Evolutionary conservation across 2,329 filamentous ascomycete species (phyloP).

Genomic region (Aspergillus ruber): DNA sequence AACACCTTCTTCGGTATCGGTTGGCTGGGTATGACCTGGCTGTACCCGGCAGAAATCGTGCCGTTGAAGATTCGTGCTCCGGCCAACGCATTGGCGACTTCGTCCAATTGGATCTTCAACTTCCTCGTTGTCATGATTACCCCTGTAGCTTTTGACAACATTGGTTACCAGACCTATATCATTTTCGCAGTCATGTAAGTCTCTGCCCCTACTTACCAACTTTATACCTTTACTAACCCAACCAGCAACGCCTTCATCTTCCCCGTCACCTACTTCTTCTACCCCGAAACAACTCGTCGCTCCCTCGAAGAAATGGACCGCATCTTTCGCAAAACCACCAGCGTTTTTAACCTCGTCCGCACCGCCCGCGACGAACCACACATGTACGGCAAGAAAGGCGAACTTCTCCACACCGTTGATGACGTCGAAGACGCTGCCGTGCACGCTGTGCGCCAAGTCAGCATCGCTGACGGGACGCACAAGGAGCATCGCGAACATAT

Average conservation of each 20-base stretch:
- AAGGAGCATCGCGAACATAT: constrained; percentile 1
- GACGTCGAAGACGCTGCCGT: constrained; percentile 37
- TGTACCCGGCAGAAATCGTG: constrained; percentile 44
- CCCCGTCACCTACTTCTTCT: constrained; percentile 55
- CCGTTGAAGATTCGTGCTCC: constrained; percentile 54
- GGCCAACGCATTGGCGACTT: constrained; percentile 58
- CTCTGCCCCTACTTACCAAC: not conserved
- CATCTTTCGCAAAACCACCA: constrained; percentile 54
- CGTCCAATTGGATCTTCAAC: constrained; percentile 56
- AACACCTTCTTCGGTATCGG: constrained; percentile 62
- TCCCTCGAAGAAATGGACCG: constrained; percentile 64
- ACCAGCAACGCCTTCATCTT: constrained; percentile 49
- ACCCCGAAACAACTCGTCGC: constrained; percentile 54
- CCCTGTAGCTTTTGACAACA: constrained; percentile 53
- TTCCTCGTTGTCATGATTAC: constrained; percentile 64
- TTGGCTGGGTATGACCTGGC: constrained; percentile 59
- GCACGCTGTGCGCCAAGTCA: constrained; percentile 27
- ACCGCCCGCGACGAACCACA: constrained; percentile 48
- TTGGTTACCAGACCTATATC: constrained; percentile 51
- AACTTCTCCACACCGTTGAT: constrained; percentile 49
- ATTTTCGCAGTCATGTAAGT: constrained; percentile 50
- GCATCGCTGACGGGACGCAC: constrained; percentile 16
- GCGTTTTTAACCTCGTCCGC: constrained; percentile 44
- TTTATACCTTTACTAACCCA: constrained; percentile 3
- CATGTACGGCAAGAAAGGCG: constrained; percentile 53